phyloP scores from a whole-genome alignment of 768 basidiomycete genomes.

The Phanerochaete sordida region DNA sequence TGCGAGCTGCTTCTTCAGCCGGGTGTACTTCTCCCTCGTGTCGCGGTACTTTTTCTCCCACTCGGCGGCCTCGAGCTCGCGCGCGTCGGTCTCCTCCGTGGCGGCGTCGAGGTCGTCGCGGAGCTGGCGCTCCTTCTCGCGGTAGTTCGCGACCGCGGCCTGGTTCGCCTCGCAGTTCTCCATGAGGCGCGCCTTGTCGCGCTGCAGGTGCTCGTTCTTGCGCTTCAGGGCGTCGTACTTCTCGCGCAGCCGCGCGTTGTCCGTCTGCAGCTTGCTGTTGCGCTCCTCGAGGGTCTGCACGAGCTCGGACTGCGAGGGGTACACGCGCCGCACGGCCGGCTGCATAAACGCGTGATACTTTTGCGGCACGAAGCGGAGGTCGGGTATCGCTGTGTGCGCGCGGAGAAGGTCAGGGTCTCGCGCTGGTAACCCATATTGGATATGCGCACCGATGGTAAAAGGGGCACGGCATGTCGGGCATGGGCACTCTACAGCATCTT shows the following conservation, averaged over 20 bases:
- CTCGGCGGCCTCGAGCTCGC: constrained; percentile 16
- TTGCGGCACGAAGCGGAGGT: constrained; percentile 43
- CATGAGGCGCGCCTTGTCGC: constrained; percentile 5
- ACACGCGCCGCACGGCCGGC: constrained; percentile 48
- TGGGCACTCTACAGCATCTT: constrained; percentile 24
- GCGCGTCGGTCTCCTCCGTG: constrained; percentile 13
- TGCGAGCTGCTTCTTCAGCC: constrained; percentile 8
- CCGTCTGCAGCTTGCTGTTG: constrained; percentile 33
- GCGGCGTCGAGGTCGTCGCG: constrained; percentile 15
- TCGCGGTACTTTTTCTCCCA: constrained; percentile 18
- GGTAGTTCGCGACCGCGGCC: neutral
- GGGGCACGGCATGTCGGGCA: constrained; percentile 29
- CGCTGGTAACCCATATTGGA: neutral
- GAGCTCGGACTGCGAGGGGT: constrained; percentile 28
- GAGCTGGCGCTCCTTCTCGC: constrained; percentile 7
- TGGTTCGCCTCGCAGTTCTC: neutral
- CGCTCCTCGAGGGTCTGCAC: constrained; percentile 35
- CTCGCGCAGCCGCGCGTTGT: constrained; percentile 41
- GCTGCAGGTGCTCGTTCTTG: constrained; percentile 19
- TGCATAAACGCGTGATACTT: constrained; percentile 47
- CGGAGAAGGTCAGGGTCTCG: neutral
- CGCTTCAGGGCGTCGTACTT: constrained; percentile 23
- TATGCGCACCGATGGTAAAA: constrained; percentile 25
- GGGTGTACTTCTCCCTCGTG: constrained; percentile 18
- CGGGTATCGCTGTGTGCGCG: constrained; percentile 20